Base-by-base conservation (phyloP, 2,329 filamentous ascomycete genomes). In the Diaporthe destruens region DNA sequence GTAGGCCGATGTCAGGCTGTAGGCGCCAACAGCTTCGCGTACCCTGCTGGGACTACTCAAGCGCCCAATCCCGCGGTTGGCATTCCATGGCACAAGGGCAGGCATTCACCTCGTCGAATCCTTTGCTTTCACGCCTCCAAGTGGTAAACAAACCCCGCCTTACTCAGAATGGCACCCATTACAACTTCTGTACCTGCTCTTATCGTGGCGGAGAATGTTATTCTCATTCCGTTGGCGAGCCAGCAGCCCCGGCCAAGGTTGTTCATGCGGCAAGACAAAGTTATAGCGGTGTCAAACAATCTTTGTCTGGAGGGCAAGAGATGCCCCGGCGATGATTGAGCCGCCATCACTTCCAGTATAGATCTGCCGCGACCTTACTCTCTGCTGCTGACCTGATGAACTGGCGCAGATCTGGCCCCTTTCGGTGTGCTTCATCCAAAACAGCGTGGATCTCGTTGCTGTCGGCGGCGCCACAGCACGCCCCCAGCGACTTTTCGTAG, bases 331-430 rank as follows among this genome's bases (percentile, higher is more conserved):
- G 39, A 49, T 42, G 9, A 61, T 34, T 25, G 5, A n/a, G 34
- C n/a, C 42, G 29, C 56, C 23, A 59, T 84, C 80, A 87, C 80
- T 90, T 90, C 89, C 89, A 91, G 77, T 88, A 83, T 44, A 91
- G 83, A 78, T 88, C 87, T 29, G 81, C 81, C 34, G 82, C 81
- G 42, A 90, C 80, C 77, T 90, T 90, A 54, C 82, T 79, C 49
- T 91, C 87, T 79, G 93, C 83, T 18, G 87, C 85, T 65, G 90
- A 89, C 75, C 90, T 88, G 72, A 93, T 85, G 78, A 93, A 91
- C 25, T 84, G 83, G 77, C 86, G 87, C 79, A 93, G 82, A 75
- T 87, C 84, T 25, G 84, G 82, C n/a, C 84, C 85, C 66, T 81
- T 82, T 75, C 80, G 80, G 14, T 78, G 80, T 53, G 71, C 82